These are phyloP conservation scores for Conringia planisiliqua DNA, from an alignment of 345 rosid species.

Conservation along the genomic window DNA sequence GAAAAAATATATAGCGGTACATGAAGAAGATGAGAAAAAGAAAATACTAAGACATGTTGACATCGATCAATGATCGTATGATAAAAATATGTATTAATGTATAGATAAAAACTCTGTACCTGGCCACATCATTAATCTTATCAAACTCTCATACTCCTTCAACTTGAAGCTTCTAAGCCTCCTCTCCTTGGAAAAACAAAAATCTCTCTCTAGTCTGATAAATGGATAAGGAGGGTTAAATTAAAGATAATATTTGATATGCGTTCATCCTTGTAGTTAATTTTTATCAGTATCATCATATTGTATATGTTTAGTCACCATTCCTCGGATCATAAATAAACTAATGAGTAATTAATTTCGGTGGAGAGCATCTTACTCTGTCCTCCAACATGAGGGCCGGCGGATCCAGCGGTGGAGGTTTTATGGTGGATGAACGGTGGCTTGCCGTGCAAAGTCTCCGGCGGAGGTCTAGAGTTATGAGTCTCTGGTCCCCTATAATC, in stretches of 20 bases:
- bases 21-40: not conserved
- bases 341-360: not conserved
- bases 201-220: constrained; percentile 18
- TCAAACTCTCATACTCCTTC: constrained; percentile 8
- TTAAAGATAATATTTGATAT: not conserved
- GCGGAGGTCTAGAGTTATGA: constrained; percentile 37
- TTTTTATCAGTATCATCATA: not conserved
- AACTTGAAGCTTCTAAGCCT: not conserved
- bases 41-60: constrained; percentile 5
- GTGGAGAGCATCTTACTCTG: constrained; percentile 20
- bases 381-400: constrained; percentile 27
- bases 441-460: constrained; percentile 29
- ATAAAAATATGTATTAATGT: constrained; percentile 1
- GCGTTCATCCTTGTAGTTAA: not conserved
- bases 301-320: not conserved
- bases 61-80: constrained; percentile 14
- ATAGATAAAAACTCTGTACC: constrained; percentile 10
- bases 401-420: constrained; percentile 22
- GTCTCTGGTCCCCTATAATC: constrained; percentile 42
- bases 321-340: not conserved
- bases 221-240: not conserved
- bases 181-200: not conserved
- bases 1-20: not conserved
- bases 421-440: constrained; percentile 37
- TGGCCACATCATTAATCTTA: not conserved